Conservation (phyloP, 345 rosid genomes). For the Brassica napus region Da-Ae NC_063448.1:27250001-27250500, state of each 20-base stretch:
- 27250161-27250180: neutral
- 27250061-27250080: constrained; percentile 1
- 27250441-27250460: constrained; percentile 42
- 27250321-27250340: constrained; percentile 40
- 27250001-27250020: constrained; percentile 32
- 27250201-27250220: neutral
- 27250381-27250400: constrained; percentile 30
- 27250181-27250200: neutral
- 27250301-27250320: constrained; percentile 36
- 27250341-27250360: constrained; percentile 22
- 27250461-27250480: constrained; percentile 25
- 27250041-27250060: neutral
- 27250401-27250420: constrained; percentile 28
- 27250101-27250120: neutral
- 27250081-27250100: constrained; percentile 3
- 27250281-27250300: constrained; percentile 39
- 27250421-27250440: constrained; percentile 39
- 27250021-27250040: constrained; percentile 27
- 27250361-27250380: constrained; percentile 44
- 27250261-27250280: constrained; percentile 37
- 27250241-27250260: constrained; percentile 6
- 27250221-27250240: constrained; percentile 14
- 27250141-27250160: neutral
- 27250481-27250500: constrained; percentile 17
- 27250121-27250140: neutral